Base-by-base conservation (phyloP, 2,329 filamentous ascomycete genomes). In the Macrophomina pseudophaseolina region DNA sequence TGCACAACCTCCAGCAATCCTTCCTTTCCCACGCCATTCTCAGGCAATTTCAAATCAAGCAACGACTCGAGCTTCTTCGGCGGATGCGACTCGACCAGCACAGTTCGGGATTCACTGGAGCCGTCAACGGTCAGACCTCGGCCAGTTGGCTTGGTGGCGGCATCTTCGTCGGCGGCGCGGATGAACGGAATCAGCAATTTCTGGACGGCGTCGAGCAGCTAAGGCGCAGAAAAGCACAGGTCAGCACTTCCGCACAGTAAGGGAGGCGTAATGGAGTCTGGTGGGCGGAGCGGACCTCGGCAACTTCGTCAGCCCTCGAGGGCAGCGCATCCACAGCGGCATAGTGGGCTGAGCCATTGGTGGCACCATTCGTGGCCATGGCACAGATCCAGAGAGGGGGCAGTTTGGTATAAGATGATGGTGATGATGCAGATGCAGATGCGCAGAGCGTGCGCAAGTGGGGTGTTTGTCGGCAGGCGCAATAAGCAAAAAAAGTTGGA, bases 111-210 rank as follows among this genome's bases (percentile, higher is more conserved):
- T 73, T 82, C 68, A 35, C 32, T 54, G 87, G 90, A 32, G 82
- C 83, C 74, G 91, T 91, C 88, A 84, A 90, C 76, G 80, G 85
- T 65, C 76, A 88, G 69, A 85, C 84, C 80, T 70, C 85, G 82
- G 30, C 88, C 88, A 0, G 83, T 62, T 79, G 82, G 71, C 85
- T 88, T 82, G 6, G 79, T 74, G 2, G 84, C 81, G 23, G 88
- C 85, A 72, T 86, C 81, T 66, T 89, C 83, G 77, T 94, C 91
- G 48, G 91, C 90, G n/a, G 85, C 82, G 68, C 82, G 84, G 72
- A 94, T 88, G 76, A 91, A 93, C 0, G 89, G 88, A 23, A 93
- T 80, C 66, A 94, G 86, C 65, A 93, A 83, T 8, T 83, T 80
- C 77, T 90, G 86, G 58, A 94, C 86, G 3, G 90, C 86, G 65